Evolutionary conservation across 2,329 filamentous ascomycete species (phyloP), one percentile per base, ranked within the genome.

Genomic region (Talaromyces sp.): DNA sequence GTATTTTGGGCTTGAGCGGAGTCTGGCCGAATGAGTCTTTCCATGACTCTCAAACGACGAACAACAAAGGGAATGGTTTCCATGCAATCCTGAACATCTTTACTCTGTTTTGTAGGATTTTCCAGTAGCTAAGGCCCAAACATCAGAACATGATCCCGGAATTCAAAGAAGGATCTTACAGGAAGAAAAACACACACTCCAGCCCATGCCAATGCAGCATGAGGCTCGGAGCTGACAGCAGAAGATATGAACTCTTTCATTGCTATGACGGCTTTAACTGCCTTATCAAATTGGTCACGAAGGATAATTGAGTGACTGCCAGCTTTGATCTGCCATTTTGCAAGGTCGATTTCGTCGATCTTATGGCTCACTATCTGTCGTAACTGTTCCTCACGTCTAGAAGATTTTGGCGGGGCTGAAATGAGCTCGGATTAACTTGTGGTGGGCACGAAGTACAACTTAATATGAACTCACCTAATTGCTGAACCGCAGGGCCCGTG

Each of bases 151-250:
- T 41, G 13, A 27, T 25, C 10, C n/a, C 35, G 17, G 2, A 35
- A 1, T 9, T 6, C n/a, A 7, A 3, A 25, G 15, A 22, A 19
- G 22, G 22, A 25, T 5, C 13, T 10, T 58, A 58, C 54, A 58
- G 54, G 54, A 43, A 58, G 54, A 58, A 58, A 58, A 25, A 41
- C 19, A 58, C 54, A 58, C 2, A 58, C 54, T 27, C 54, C 54
- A 41, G 54, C 54, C 35, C 54, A 58, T 35, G 54, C 54, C 17
- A 58, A 58, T 31, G 54, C 54, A 41, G 54, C 54, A 10, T 58
- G 54, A 41, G 54, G 54, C 33, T 58, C 54, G 13, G 22, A 10
- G 22, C 54, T 58, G 27, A 43, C 54, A 31, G 54, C 54, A 25
- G 54, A 31, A 31, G 54, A 58, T 39, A 58, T 58, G 35, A 58